Base-by-base conservation (phyloP, 306 rosid genomes). In the Prosopis cineraria region DNA sequence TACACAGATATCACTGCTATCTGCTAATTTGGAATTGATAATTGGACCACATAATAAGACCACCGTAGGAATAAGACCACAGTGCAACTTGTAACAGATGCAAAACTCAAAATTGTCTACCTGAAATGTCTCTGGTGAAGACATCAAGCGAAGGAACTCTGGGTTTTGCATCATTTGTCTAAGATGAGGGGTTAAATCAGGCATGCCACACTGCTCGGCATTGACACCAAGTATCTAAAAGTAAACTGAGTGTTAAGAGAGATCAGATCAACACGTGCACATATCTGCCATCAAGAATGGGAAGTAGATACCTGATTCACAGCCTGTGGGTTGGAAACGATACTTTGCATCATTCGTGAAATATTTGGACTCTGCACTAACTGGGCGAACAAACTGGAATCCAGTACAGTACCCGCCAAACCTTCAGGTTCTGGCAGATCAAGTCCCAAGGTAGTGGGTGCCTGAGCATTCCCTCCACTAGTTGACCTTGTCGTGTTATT, bases 71-170 rank as follows among this genome's bases (percentile, higher is more conserved):
- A n/a, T 19, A 20, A 55, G 7, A 55, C 4, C 39, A 69, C 73
- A 20, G 59, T 2, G 11, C 55, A 86, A 48, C n/a, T 48, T 5
- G 56, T 19, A 48, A 69, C 63, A 78, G 66, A 37, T 43, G 9
- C 19, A 67, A 53, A 48, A 75, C 45, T 45, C 39, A 64, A 67
- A 66, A 80, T 30, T 67, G 48, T 29, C 63, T 83, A 93, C 97
- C 96, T 93, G 96, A 82, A 90, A 73, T 79, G 91, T 89, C 83
- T 92, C 97, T 6, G 97, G 96, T 43, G 93, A 88, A 72, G 93
- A 88, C 75, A 92, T 76, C 78, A 89, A 86, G 27, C 91, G 93
- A 58, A 89, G 76, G 74, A 90, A 84, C 73, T 89, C 97, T 19
- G 91, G 97, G 72, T 89, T 87, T 82, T 93, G 90, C 89, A 90